Percentiles rank a stretch among this genome's conserved stretches.
Evolutionary conservation across 169 alveolate species (phyloP).

Genomic region (Plasmodium relictum): DNA sequence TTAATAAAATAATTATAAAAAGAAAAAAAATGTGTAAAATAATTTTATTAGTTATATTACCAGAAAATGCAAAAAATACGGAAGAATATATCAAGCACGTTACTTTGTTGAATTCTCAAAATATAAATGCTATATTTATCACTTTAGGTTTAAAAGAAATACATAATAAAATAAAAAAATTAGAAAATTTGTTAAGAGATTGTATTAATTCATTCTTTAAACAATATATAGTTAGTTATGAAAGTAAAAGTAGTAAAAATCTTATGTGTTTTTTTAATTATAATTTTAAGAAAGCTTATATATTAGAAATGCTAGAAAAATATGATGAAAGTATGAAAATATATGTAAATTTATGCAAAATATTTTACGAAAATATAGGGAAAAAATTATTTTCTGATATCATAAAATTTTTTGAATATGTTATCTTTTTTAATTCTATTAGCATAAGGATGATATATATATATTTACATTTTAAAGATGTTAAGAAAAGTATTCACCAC

Average conservation of each 20-base stretch:
- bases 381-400: conserved; percentile 37
- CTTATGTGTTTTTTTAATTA: conserved; percentile 46
- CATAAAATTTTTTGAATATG: conserved; percentile 53
- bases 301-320: conserved; percentile 60
- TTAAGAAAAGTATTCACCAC: conserved; percentile 59
- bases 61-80: conserved; percentile 57
- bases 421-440: conserved; percentile 54
- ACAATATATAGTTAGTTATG: conserved; percentile 64
- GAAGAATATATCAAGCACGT: conserved; percentile 63
- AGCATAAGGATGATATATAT: conserved; percentile 73
- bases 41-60: conserved; percentile 53
- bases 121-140: conserved; percentile 72
- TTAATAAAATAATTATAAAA: conserved; percentile 50
- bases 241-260: conserved; percentile 47
- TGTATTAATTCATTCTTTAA: conserved; percentile 69
- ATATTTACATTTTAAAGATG: conserved; percentile 62
- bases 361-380: conserved; percentile 57
- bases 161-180: conserved; percentile 67
- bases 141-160: conserved; percentile 68
- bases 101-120: conserved; percentile 47
- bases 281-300: conserved; percentile 73
- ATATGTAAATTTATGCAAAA: conserved; percentile 70
- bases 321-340: conserved; percentile 77
- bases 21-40: conserved; percentile 64
- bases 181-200: conserved; percentile 64